phyloP scores from a whole-genome alignment of 2,329 filamentous ascomycete genomes.

The Xylaria polymorpha region DNA sequence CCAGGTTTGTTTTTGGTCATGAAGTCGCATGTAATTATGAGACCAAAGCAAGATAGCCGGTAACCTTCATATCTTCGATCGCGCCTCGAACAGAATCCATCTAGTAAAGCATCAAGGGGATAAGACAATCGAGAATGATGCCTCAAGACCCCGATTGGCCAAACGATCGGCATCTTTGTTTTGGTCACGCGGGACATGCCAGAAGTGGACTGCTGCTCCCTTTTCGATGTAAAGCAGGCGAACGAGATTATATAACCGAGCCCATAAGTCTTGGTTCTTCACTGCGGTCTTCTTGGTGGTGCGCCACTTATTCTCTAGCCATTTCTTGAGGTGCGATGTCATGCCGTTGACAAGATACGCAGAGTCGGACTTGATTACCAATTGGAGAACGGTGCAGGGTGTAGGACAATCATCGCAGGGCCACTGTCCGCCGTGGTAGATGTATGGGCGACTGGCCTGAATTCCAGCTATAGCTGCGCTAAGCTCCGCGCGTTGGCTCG shows the following conservation, averaged over 20 bases:
- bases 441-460: slow-evolving; percentile 1
- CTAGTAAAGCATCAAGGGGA: background rate
- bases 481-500: slow-evolving; percentile 33
- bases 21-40: no score
- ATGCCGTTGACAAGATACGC: slow-evolving; percentile 37
- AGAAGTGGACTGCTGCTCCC: slow-evolving; percentile 30
- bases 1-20: no score
- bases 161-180: slow-evolving; percentile 30
- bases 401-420: slow-evolving; percentile 17
- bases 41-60: no score
- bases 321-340: slow-evolving; percentile 30
- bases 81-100: background rate
- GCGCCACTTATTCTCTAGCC: slow-evolving; percentile 32
- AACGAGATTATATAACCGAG: slow-evolving; percentile 1
- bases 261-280: slow-evolving; percentile 34
- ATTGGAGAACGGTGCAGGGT: slow-evolving; percentile 24
- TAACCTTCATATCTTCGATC: background rate
- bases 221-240: background rate
- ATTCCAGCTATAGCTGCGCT: slow-evolving; percentile 24
- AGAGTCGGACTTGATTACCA: slow-evolving; percentile 38
- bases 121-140: background rate
- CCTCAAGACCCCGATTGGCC: slow-evolving; percentile 26
- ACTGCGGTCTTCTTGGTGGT: slow-evolving; percentile 27
- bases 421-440: slow-evolving; percentile 28
- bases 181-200: slow-evolving; percentile 31